Percentiles rank a stretch among this genome's conserved stretches.
Evolutionary conservation across 352 stramenopile species (phyloP).

Genomic region (Phytophthora pisi): DNA sequence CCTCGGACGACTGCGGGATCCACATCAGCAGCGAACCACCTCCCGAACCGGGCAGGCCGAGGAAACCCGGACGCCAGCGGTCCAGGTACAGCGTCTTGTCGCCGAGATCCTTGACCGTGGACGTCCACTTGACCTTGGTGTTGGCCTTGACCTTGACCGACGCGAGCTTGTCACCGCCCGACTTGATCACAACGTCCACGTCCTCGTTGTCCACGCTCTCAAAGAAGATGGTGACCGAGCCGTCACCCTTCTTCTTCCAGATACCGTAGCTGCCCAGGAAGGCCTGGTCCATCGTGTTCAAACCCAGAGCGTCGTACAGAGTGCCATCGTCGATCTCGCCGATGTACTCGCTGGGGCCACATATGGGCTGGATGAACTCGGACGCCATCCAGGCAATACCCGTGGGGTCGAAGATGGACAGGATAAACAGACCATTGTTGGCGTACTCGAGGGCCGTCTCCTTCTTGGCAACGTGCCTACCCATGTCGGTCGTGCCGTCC

Average conservation of each 20-base stretch:
- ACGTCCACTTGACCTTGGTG: constrained; percentile 26
- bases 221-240: constrained; percentile 29
- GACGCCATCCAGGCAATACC: constrained; percentile 52
- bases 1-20: constrained; percentile 33
- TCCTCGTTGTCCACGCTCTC: constrained; percentile 30
- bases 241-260: constrained; percentile 49
- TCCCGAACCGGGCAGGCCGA: constrained; percentile 24
- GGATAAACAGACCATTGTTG: constrained; percentile 44
- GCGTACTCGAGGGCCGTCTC: constrained; percentile 28
- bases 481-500: constrained; percentile 36
- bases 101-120: constrained; percentile 23
- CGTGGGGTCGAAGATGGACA: constrained; percentile 56
- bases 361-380: constrained; percentile 65
- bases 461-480: constrained; percentile 25
- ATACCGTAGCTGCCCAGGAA: constrained; percentile 48
- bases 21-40: constrained; percentile 33
- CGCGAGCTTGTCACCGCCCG: constrained; percentile 29
- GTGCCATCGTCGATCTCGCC: constrained; percentile 58
- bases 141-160: constrained; percentile 25
- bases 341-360: constrained; percentile 48
- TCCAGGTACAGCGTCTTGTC: constrained; percentile 44
- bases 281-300: constrained; percentile 44
- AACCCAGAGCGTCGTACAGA: constrained; percentile 45
- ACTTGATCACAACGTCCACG: constrained; percentile 36
- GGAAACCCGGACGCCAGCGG: constrained; percentile 27